Conservation (phyloP, 2,329 filamentous ascomycete species). For the Chaetoscypha palmicola region DNA sequence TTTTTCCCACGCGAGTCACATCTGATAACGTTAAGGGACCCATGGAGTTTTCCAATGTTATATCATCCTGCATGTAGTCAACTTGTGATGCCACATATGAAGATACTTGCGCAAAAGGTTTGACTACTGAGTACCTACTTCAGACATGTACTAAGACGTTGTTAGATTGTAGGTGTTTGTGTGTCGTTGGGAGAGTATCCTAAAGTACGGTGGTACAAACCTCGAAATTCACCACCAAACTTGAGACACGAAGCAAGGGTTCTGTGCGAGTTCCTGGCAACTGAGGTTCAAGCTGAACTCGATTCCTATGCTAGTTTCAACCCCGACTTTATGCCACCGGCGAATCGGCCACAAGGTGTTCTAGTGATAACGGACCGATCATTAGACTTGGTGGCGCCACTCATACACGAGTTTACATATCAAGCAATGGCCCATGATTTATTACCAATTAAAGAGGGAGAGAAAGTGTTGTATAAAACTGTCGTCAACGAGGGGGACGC, state of each 20-base stretch:
- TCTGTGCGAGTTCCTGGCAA: slow-evolving; percentile 77
- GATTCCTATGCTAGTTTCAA: slow-evolving; percentile 84
- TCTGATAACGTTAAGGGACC: slow-evolving; percentile 84
- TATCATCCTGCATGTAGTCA: slow-evolving; percentile 88
- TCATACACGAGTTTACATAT: slow-evolving; percentile 95
- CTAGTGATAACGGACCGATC: slow-evolving; percentile 85
- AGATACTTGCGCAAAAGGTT: slow-evolving; percentile 82
- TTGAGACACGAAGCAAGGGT: slow-evolving; percentile 82
- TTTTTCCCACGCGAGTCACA: slow-evolving; percentile 89
- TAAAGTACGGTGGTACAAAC: slow-evolving; percentile 83
- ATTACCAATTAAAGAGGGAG: slow-evolving; percentile 77
- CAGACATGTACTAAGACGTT: slow-evolving; percentile 14
- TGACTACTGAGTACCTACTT: slow-evolving; percentile 7
- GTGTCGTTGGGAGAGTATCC: slow-evolving; percentile 92
- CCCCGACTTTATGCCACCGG: slow-evolving; percentile 74
- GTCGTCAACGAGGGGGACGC: slow-evolving; percentile 65
- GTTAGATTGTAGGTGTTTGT: slow-evolving; percentile 75
- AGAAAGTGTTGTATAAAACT: slow-evolving; percentile 82
- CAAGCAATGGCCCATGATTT: slow-evolving; percentile 97
- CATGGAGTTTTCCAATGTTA: slow-evolving; percentile 89
- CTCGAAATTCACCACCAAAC: slow-evolving; percentile 39
- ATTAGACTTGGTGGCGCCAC: slow-evolving; percentile 82
- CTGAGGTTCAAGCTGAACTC: slow-evolving; percentile 85
- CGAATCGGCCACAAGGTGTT: slow-evolving; percentile 69
- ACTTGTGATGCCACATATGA: slow-evolving; percentile 75